Evolutionary conservation across 1,284 basidiomycete species (phyloP).

Genomic region (Waitea zeae): DNA sequence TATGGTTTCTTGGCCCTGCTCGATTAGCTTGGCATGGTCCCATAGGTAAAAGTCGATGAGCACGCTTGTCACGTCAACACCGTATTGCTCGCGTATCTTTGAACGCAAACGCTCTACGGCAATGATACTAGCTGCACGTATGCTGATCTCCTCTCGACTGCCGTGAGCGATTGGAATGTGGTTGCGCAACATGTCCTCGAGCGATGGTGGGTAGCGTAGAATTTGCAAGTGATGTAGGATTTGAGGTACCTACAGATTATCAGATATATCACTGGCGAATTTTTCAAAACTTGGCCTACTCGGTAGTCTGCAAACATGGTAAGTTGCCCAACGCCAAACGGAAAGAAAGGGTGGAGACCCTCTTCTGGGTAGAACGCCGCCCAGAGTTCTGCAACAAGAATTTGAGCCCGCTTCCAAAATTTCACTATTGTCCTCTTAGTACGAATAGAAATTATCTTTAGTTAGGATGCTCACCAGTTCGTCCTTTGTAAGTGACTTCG

Average conservation of each 20-base stretch:
- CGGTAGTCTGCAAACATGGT: constrained; percentile 85
- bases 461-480: constrained; percentile 26
- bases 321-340: constrained; percentile 41
- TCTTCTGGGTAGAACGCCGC: constrained; percentile 52
- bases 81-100: constrained; percentile 21
- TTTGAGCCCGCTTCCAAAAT: constrained; percentile 76
- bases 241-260: too few relatives aligned
- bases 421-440: constrained; percentile 24
- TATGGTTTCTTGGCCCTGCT: constrained; percentile 36
- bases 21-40: constrained; percentile 68
- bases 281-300: too few relatives aligned
- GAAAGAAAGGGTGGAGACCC: constrained; percentile 50
- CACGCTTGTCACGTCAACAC: constrained; percentile 41
- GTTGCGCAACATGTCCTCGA: constrained; percentile 27
- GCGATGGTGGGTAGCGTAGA: constrained; percentile 41
- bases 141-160: constrained; percentile 47
- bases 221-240: constrained; percentile 66
- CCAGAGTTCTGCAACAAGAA: constrained; percentile 74
- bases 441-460: constrained; percentile 1
- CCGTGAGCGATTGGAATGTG: constrained; percentile 31
- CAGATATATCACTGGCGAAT: too few relatives aligned
- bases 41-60: constrained; percentile 76
- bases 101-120: constrained; percentile 54
- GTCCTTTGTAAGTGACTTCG: constrained; percentile 36
- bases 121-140: constrained; percentile 58